Base-by-base conservation (phyloP, 805 yeast genomes). In the Candida tibetensis region DNA sequence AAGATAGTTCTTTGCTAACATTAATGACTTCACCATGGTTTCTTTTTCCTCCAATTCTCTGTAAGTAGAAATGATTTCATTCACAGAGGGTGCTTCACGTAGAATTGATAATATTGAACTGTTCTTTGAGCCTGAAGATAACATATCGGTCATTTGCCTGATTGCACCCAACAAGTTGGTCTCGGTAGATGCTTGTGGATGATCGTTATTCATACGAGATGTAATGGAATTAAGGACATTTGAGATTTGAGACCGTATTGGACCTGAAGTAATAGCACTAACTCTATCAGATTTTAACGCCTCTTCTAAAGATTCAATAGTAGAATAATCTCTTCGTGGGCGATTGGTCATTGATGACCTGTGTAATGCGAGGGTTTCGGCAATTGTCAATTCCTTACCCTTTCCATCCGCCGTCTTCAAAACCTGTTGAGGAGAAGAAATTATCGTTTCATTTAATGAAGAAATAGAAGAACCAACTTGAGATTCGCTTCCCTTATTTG, bases 281-380 rank as follows among this genome's bases (percentile, higher is more conserved):
- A 37, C 27, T 15, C 33, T 42, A 26, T 53, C 58, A 6, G 49
- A 28, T 21, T 42, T 46, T 32, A 54, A 30, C 2, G 51, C 47
- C 19, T 55, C 62, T 7, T 58, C 64, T 5, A 61, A 32, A 0
- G 62, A 48, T 19, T 52, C 57, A 13, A 58, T 54, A 7, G 58
- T 36, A 0, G 64, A 52, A 38, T 60, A 60, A 38, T 62, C 62
- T 26, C 62, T 47, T 29, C 52, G 50, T 4, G 57, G 47, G 0
- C 49, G 50, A 3, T 48, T 57, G 1, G 56, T 52, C 73, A 74
- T 71, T 7, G 69, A 61, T 3, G 75, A 66, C 28, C 82, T 57
- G 42, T 74, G 75, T 37, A 75, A 48, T 0, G 84, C 84, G 45
- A 79, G 56, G 2, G 82, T 76, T 46, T 79, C 81, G 0, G 84